Evolutionary conservation across 225 moss, liverwort and hornwort genomes (phyloP).

Genomic region (Bryum argenteum): DNA sequence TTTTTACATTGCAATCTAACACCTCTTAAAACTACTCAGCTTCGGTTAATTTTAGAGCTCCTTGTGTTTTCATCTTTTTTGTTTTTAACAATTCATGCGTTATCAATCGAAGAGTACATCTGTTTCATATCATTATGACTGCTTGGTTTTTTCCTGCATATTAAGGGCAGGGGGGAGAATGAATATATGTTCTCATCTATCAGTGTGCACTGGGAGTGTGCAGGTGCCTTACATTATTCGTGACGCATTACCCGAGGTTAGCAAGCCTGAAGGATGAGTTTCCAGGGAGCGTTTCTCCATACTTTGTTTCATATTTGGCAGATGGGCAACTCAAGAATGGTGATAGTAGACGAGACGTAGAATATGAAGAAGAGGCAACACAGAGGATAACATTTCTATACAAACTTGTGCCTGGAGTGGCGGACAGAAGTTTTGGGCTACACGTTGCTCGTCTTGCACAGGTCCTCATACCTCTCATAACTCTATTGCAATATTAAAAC

Average conservation of each 20-base stretch:
- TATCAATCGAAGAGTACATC: no score
- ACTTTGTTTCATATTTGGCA: conserved; percentile 87
- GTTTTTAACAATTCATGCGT: no score
- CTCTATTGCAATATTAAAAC: no score
- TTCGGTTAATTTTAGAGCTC: neutral
- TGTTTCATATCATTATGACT: no score
- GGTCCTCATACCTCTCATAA: conserved; percentile 46
- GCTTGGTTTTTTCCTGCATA: no score
- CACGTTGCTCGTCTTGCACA: conserved; percentile 96
- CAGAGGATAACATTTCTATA: conserved; percentile 88
- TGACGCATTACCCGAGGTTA: conserved; percentile 96
- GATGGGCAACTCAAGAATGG: conserved; percentile 43
- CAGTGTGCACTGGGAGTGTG: conserved; percentile 19
- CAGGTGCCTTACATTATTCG: conserved; percentile 89
- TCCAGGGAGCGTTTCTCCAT: conserved; percentile 70
- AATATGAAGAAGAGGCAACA: conserved; percentile 57
- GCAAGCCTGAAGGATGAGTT: conserved; percentile 73
- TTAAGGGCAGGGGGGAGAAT: no score
- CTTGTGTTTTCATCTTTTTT: neutral
- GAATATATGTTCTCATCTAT: neutral
- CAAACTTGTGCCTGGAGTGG: conserved; percentile 93
- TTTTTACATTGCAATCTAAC: no score
- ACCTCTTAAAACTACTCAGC: neutral
- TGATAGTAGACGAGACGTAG: conserved; percentile 15
- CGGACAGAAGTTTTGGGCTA: conserved; percentile 90